A percentile compares a stretch with the other conserved stretches of the same genome.
These are phyloP conservation scores for Leptosphaerulina australis DNA, from an alignment of 2,329 filamentous ascomycete species.

Conservation along the genomic window DNA sequence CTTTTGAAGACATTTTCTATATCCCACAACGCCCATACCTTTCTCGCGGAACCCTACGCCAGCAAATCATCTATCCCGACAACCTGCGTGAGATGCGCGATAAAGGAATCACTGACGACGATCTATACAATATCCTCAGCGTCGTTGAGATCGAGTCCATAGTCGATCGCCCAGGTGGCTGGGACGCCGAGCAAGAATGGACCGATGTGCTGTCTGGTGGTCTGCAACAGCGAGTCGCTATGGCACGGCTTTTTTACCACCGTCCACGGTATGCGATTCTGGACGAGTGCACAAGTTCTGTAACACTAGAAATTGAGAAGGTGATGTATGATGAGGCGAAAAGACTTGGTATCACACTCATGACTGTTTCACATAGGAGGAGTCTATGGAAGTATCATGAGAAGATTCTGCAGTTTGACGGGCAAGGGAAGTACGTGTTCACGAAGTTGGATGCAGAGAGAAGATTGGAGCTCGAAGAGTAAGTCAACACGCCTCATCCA, in stretches of 20 bases:
- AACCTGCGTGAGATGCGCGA: conserved; percentile 83
- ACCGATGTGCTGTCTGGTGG: conserved; percentile 90
- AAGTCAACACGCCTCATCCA: conserved; percentile 36
- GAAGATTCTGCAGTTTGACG: conserved; percentile 94
- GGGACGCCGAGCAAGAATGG: conserved; percentile 97
- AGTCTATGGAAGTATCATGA: conserved; percentile 97
- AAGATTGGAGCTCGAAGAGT: conserved; percentile 84
- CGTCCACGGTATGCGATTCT: conserved; percentile 90
- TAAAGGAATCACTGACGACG: conserved; percentile 79
- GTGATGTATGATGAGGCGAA: conserved; percentile 98
- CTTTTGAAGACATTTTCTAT: conserved; percentile 94
- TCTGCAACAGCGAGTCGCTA: conserved; percentile 93
- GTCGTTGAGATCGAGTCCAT: conserved; percentile 84
- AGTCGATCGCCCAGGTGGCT: conserved; percentile 78
- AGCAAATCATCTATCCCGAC: conserved; percentile 97
- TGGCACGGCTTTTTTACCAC: conserved; percentile 95
- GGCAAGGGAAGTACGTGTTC: conserved; percentile 89
- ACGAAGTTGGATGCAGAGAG: conserved; percentile 86
- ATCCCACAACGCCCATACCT: conserved; percentile 96
- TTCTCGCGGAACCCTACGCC: conserved; percentile 86
- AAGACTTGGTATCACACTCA: conserved; percentile 85
- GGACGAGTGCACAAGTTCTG: conserved; percentile 93
- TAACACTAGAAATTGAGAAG: conserved; percentile 94
- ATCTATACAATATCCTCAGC: conserved; percentile 76
- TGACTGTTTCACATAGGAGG: conserved; percentile 91